A percentile compares a stretch with the other conserved stretches of the same genome.
Evolutionary conservation across 345 rosid species (phyloP).

Genomic region (Schrenkiella parvula): DNA sequence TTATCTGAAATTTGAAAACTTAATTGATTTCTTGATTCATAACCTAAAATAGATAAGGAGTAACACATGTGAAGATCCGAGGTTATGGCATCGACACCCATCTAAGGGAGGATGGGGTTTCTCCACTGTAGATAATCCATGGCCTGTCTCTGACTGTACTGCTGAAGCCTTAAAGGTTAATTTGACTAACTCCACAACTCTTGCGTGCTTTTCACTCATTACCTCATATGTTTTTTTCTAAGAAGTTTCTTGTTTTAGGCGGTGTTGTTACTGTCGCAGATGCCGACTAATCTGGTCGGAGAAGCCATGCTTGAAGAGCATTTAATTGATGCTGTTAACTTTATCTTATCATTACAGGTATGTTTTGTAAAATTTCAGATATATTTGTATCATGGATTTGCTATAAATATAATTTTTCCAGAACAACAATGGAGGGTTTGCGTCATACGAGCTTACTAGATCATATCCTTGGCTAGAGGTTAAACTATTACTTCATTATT

Average conservation of each 20-base stretch:
- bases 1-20: not conserved
- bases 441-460: conserved; percentile 74
- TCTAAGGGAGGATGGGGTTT: conserved; percentile 75
- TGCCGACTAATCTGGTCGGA: conserved; percentile 44
- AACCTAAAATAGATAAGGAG: conserved; percentile 32
- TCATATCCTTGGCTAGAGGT: conserved; percentile 72
- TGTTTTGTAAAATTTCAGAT: not conserved
- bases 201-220: not conserved
- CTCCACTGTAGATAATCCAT: conserved; percentile 60
- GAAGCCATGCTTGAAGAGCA: conserved; percentile 37
- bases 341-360: conserved; percentile 63
- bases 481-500: not conserved
- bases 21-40: not conserved
- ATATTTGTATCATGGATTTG: not conserved
- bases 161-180: conserved; percentile 60
- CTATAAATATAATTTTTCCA: conserved; percentile 6
- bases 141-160: conserved; percentile 67
- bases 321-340: conserved; percentile 50
- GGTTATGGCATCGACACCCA: conserved; percentile 52
- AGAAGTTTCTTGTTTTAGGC: conserved; percentile 33
- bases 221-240: not conserved
- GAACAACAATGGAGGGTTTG: conserved; percentile 71
- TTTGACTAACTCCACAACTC: not conserved
- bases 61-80: conserved; percentile 30
- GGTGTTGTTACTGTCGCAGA: conserved; percentile 43